phyloP scores from a whole-genome alignment of 768 basidiomycete species.

The Pulveroboletus ravenelii region DNA sequence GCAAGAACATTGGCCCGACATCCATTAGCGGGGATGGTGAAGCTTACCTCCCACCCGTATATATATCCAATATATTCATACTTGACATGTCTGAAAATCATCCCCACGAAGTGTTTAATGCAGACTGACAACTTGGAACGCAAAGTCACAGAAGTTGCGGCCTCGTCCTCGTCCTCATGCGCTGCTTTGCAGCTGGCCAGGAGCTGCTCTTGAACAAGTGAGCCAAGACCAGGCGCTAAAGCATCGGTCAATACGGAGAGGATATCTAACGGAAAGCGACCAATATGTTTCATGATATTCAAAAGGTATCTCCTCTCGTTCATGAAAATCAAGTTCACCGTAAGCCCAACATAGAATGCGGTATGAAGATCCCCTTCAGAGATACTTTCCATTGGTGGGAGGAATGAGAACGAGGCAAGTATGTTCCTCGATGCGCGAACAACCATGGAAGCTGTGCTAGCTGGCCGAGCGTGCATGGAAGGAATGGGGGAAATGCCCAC shows the following conservation, averaged over 20 bases:
- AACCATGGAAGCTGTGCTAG: slow-evolving; percentile 35
- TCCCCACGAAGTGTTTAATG: slow-evolving; percentile 46
- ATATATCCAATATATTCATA: slow-evolving; percentile 43
- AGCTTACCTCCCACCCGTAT: slow-evolving; percentile 45
- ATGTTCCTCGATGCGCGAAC: slow-evolving; percentile 38
- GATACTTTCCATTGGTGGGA: slow-evolving; percentile 16
- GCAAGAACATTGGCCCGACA: neutral
- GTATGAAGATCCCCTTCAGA: slow-evolving; percentile 32
- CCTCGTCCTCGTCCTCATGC: slow-evolving; percentile 30
- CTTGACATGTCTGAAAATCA: slow-evolving; percentile 40
- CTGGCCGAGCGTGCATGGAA: slow-evolving; percentile 25
- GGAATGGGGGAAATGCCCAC: slow-evolving; percentile 21
- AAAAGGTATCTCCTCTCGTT: slow-evolving; percentile 30
- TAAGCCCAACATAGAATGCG: slow-evolving; percentile 34
- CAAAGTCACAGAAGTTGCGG: slow-evolving; percentile 21
- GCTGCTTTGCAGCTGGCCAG: slow-evolving; percentile 28
- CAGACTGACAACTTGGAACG: slow-evolving; percentile 21
- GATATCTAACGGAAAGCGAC: slow-evolving; percentile 40
- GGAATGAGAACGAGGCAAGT: slow-evolving; percentile 28
- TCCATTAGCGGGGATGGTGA: neutral
- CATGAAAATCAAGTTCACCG: slow-evolving; percentile 37
- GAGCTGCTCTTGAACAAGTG: slow-evolving; percentile 24
- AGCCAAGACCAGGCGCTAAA: slow-evolving; percentile 32
- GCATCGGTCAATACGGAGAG: slow-evolving; percentile 37
- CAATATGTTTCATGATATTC: slow-evolving; percentile 31